Evolutionary conservation across 768 basidiomycete genomes (phyloP).

Genomic region (Boletus sensibilis): DNA sequence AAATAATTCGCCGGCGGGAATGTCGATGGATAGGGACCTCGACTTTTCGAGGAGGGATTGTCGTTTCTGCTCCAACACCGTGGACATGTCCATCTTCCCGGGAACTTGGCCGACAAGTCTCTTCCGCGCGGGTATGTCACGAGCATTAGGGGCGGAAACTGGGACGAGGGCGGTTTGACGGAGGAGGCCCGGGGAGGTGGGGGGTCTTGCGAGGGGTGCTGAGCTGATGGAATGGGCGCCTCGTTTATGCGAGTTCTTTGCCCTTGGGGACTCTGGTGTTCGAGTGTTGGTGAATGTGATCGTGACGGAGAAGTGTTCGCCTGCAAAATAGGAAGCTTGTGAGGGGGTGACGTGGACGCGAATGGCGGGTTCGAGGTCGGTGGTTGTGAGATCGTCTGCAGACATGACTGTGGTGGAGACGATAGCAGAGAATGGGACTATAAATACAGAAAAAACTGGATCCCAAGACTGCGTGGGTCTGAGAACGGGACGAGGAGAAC

Average conservation of each 20-base stretch:
- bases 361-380: slow-evolving; percentile 46
- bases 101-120: slow-evolving; percentile 52
- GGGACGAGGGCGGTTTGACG: slow-evolving; percentile 36
- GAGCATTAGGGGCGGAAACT: slow-evolving; percentile 20
- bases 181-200: slow-evolving; percentile 73
- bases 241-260: slow-evolving; percentile 55
- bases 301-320: slow-evolving; percentile 81
- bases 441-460: neutral
- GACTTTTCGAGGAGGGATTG: slow-evolving; percentile 52
- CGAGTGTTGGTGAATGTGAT: slow-evolving; percentile 87
- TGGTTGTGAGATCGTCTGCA: slow-evolving; percentile 9
- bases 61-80: slow-evolving; percentile 52
- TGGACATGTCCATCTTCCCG: slow-evolving; percentile 41
- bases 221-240: slow-evolving; percentile 81
- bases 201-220: slow-evolving; percentile 76
- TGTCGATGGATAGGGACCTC: slow-evolving; percentile 62
- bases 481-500: neutral
- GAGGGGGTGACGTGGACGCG: slow-evolving; percentile 75
- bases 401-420: slow-evolving; percentile 14
- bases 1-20: slow-evolving; percentile 49
- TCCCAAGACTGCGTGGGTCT: neutral
- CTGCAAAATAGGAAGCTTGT: slow-evolving; percentile 90
- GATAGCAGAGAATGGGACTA: neutral
- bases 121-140: slow-evolving; percentile 43
- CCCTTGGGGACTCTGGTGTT: slow-evolving; percentile 42